Conservation (phyloP, 805 yeast species). For the Starmerella floris region DNA sequence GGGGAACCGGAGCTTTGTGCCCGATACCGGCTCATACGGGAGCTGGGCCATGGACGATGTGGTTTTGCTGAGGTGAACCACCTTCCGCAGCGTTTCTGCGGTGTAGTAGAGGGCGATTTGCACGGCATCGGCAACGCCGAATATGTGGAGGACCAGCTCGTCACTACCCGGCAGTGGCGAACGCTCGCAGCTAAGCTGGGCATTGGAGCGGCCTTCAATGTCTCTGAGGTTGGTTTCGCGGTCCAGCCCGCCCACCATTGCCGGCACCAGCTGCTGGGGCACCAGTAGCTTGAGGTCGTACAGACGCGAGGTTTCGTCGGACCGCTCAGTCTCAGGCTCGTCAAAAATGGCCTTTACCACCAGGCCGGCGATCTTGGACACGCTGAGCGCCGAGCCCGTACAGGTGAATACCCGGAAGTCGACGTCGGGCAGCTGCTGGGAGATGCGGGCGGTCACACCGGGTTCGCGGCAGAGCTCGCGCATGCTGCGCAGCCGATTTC, state of each 20-base stretch:
- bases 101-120: slow-evolving; percentile 71
- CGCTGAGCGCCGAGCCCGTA: slow-evolving; percentile 61
- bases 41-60: neutral
- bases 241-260: slow-evolving; percentile 54
- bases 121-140: slow-evolving; percentile 76
- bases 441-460: slow-evolving; percentile 25
- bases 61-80: neutral
- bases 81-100: slow-evolving; percentile 35
- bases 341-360: slow-evolving; percentile 52
- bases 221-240: slow-evolving; percentile 65
- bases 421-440: slow-evolving; percentile 31
- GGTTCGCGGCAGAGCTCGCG: slow-evolving; percentile 10
- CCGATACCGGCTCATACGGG: neutral
- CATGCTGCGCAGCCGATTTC: slow-evolving; percentile 13
- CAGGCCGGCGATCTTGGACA: slow-evolving; percentile 70
- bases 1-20: neutral
- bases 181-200: slow-evolving; percentile 60
- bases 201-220: slow-evolving; percentile 71
- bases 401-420: slow-evolving; percentile 65
- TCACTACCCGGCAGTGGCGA: slow-evolving; percentile 60
- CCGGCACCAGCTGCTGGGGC: slow-evolving; percentile 72
- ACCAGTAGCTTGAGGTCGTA: slow-evolving; percentile 49
- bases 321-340: slow-evolving; percentile 48
- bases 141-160: slow-evolving; percentile 55
- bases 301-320: slow-evolving; percentile 40